Evolutionary conservation across 225 moss, liverwort and hornwort genomes (phyloP).

Genomic region (Marchantia polymorpha): DNA sequence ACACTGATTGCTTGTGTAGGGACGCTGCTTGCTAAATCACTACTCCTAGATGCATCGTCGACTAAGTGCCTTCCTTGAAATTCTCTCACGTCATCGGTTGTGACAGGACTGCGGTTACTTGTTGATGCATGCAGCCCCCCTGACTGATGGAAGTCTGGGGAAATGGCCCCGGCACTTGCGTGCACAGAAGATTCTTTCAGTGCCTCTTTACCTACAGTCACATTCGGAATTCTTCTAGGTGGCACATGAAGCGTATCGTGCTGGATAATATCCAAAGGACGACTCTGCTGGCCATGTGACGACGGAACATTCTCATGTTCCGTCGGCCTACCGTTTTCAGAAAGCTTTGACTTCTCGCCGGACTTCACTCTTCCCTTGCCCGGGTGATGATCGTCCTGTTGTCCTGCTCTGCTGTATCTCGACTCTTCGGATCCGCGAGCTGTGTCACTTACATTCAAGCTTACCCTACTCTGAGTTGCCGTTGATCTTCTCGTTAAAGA

Average conservation of each 20-base stretch:
- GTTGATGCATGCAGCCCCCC: neutral
- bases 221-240: neutral
- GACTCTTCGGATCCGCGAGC: constrained; percentile 16
- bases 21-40: constrained; percentile 4
- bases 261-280: neutral
- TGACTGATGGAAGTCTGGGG: constrained; percentile 8
- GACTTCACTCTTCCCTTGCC: constrained; percentile 8
- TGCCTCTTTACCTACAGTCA: constrained; percentile 12
- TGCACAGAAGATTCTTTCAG: neutral
- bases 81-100: constrained; percentile 2
- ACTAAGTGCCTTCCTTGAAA: constrained; percentile 9
- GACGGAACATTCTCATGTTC: neutral
- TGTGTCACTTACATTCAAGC: neutral
- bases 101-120: neutral
- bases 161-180: neutral
- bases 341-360: constrained; percentile 1
- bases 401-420: constrained; percentile 2
- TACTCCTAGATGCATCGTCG: neutral
- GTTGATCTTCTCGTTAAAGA: constrained; percentile 4
- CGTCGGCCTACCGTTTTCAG: constrained; percentile 9
- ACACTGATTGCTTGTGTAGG: neutral
- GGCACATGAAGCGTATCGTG: neutral
- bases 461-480: neutral
- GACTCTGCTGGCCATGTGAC: neutral
- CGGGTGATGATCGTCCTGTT: neutral